Conservation (phyloP, 345 rosid species). For the Lepidium aucheri region DNA sequence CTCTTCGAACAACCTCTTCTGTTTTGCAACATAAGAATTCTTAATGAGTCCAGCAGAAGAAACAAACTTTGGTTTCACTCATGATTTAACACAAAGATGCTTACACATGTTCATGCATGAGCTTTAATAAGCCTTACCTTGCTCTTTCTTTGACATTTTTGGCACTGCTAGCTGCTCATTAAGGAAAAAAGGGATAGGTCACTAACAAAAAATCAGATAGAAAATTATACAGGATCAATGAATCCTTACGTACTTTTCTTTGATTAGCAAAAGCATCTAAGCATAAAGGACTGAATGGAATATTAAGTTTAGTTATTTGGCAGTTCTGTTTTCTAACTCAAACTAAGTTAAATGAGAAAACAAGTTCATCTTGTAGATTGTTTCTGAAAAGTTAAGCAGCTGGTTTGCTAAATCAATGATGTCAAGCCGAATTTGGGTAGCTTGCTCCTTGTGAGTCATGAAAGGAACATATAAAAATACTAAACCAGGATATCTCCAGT, state of each 20-base stretch:
- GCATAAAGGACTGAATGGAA: background rate
- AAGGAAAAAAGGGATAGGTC: constrained; percentile 3
- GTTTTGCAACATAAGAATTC: constrained; percentile 11
- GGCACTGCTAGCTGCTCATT: constrained; percentile 53
- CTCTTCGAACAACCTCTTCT: constrained; percentile 64
- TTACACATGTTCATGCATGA: background rate
- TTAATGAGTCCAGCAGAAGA: background rate
- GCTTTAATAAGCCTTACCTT: constrained; percentile 39
- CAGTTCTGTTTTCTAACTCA: background rate
- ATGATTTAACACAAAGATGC: background rate
- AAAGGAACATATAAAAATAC: background rate
- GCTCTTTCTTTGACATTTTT: constrained; percentile 56
- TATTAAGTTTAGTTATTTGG: background rate
- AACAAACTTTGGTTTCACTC: background rate
- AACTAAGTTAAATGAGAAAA: background rate
- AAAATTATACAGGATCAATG: background rate
- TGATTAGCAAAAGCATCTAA: background rate
- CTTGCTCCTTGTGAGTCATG: background rate
- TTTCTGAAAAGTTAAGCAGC: background rate
- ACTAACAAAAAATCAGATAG: constrained; percentile 4
- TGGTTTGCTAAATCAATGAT: background rate
- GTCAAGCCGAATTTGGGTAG: background rate
- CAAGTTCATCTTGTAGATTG: background rate
- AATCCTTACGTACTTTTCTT: background rate
- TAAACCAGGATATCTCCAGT: background rate